phyloP scores from a whole-genome alignment of 208 protist genomes.

The Leishmania martiniquensis region DNA sequence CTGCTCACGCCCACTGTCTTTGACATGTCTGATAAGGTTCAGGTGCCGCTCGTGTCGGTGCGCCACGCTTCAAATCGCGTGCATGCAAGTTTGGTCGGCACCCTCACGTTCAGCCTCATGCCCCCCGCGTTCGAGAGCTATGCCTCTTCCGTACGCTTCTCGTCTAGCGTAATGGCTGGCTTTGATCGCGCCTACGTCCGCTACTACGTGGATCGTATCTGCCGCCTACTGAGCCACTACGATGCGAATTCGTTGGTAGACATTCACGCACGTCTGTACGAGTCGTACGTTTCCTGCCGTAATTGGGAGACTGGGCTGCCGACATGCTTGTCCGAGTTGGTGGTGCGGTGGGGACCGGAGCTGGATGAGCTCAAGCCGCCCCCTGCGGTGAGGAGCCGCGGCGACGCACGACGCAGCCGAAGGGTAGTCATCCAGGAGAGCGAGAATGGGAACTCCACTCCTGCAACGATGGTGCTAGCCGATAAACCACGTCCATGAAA shows the following conservation, averaged over 20 bases:
- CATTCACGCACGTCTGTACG: slow-evolving; percentile 68
- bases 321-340: slow-evolving; percentile 45
- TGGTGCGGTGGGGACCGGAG: slow-evolving; percentile 69
- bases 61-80: slow-evolving; percentile 42
- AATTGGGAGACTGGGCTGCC: slow-evolving; percentile 53
- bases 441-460: not conserved
- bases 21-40: slow-evolving; percentile 64
- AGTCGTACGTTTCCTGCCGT: slow-evolving; percentile 50
- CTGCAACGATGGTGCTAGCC: not conserved
- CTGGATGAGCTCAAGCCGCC: slow-evolving; percentile 29
- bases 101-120: slow-evolving; percentile 61
- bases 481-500: not conserved
- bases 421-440: not conserved
- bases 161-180: slow-evolving; percentile 28
- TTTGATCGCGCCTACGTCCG: slow-evolving; percentile 67
- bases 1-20: slow-evolving; percentile 76
- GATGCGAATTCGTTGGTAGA: slow-evolving; percentile 70
- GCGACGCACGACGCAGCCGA: not conserved
- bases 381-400: slow-evolving; percentile 16
- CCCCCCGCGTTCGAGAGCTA: slow-evolving; percentile 68
- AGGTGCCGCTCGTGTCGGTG: slow-evolving; percentile 69
- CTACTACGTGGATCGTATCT: slow-evolving; percentile 72
- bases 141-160: slow-evolving; percentile 43
- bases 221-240: slow-evolving; percentile 58
- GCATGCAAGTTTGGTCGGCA: slow-evolving; percentile 54